Base-by-base conservation (phyloP, 2,329 filamentous ascomycete genomes). In the Colletotrichum nymphaeae region DNA sequence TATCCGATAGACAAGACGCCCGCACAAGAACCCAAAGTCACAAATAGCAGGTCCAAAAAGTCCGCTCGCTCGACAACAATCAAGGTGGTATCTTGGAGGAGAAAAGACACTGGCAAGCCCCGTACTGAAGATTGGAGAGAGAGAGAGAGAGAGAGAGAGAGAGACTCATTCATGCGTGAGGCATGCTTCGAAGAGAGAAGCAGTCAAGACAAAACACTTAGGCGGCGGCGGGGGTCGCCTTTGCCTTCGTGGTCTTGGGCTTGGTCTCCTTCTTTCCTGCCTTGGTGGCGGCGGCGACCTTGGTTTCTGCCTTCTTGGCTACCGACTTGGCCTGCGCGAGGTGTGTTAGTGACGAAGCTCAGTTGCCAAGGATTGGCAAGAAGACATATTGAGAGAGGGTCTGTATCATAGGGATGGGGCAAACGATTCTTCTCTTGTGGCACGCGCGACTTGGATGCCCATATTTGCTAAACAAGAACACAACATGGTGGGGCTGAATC, bases 231-330 rank as follows among this genome's bases (percentile, higher is more conserved):
- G 64, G 37, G 14, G 53, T 53, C 42, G 57, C 77, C 42, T 56
- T 46, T 28, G 68, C 56, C 7, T 75, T 72, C 12, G 71, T 28
- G 5, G 74, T 65, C 74, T 75, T 75, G 65, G 74, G 60, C 72
- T 74, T 75, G 56, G 68, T 69, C 49, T 74, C 57, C 74, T 75
- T 75, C 63, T 74, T 74, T 49, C 37, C 72, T 24, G 72, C 68
- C 63, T 74, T 74, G 67, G 60, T 24, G 30, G 68, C 72, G 7
- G 56, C 68, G 7, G 37, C 52, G 35, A 53, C 56, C 58, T 75
- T 75, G 37, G 56, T 67, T n/a, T 71, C 65, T 16, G 53, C 74
- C n/a, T 67, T 67, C 53, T 75, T 75, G n/a, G 49, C 68, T 46
- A 58, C 65, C 22, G 65, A 60, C 69, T 75, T 75, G 63, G 69